Conservation (phyloP, 768 basidiomycete species). For the Psilocybe azurescens region DNA sequence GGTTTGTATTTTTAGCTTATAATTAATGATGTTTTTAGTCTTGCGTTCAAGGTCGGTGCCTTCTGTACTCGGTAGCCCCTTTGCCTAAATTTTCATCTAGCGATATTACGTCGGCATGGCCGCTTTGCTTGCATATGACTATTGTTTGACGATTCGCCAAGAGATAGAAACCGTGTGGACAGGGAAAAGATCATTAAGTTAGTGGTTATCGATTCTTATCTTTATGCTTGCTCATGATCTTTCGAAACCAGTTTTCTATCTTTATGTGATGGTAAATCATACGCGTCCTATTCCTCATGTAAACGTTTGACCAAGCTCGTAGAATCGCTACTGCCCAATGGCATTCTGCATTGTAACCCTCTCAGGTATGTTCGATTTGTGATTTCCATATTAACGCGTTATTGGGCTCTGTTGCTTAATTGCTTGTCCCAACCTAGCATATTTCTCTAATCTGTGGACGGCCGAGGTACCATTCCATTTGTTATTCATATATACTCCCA, state of each 20-base stretch:
- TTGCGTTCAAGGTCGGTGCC: conserved; percentile 17
- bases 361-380: conserved; percentile 22
- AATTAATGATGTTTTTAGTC: background rate
- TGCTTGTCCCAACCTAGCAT: conserved; percentile 18
- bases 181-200: conserved; percentile 22
- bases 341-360: conserved; percentile 31
- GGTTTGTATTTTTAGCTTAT: background rate
- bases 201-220: background rate
- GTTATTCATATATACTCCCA: background rate
- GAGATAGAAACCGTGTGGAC: conserved; percentile 30
- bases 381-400: background rate
- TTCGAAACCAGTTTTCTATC: conserved; percentile 15
- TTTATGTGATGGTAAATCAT: conserved; percentile 17
- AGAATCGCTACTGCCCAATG: conserved; percentile 33
- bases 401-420: background rate
- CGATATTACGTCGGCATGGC: conserved; percentile 26
- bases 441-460: conserved; percentile 30
- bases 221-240: background rate
- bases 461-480: conserved; percentile 18
- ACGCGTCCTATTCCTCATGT: too few relatives aligned
- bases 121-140: conserved; percentile 29
- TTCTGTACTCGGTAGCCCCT: too few relatives aligned
- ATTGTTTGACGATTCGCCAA: conserved; percentile 24
- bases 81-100: conserved; percentile 6
- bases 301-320: background rate